Base-by-base conservation (phyloP, 257 asterid genomes). In the Sherardia arvensis region DNA sequence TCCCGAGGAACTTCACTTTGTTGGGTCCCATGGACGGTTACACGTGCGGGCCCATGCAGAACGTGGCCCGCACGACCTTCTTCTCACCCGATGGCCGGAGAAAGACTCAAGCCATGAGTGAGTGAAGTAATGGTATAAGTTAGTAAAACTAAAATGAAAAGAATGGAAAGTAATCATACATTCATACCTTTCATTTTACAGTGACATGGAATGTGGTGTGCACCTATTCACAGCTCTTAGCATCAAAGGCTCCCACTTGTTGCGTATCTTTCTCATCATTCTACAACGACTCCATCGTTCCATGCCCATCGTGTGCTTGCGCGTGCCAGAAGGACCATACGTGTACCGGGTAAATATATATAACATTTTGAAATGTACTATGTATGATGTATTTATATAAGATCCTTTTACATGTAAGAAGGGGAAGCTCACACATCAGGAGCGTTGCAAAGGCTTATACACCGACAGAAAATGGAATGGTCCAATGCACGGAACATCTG, bases 1-100 rank as follows among this genome's bases (percentile, higher is more conserved):
- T 72, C 9, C 78, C 81, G 10, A 59, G 51, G n/a, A 72, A 65
- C 34, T 76, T 76, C 72, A 69, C 75, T 49, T 66, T 72, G 28
- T 1, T 11, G 0, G 78, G 57, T 5, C 78, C 78, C 18, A 74
- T 75, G 3, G 58, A 38, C 33, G 81, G 78, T 8, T 76, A 76
- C 48, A 57, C 64, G 0, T 72, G 78, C 30, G 75, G 78, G 11
- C 58, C 43, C n/a, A 74, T 78, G 1, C 58, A 4, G 25, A 69
- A 48, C n/a, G 61, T 69, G 8, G 30, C 27, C 47, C 61, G 69
- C 45, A 65, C 78, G 3, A 2, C 0, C 15, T 72, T 72, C 28
- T 2, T 76, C 1, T 40, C 70, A 1, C 22, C 75, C 7, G 70
- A 76, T 48, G 56, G 67, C 8, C 25, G 78, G 7, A 29, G 78